Conservation (phyloP, 495 filamentous ascomycete genomes). For the Lasiosphaeria ovina region DNA sequence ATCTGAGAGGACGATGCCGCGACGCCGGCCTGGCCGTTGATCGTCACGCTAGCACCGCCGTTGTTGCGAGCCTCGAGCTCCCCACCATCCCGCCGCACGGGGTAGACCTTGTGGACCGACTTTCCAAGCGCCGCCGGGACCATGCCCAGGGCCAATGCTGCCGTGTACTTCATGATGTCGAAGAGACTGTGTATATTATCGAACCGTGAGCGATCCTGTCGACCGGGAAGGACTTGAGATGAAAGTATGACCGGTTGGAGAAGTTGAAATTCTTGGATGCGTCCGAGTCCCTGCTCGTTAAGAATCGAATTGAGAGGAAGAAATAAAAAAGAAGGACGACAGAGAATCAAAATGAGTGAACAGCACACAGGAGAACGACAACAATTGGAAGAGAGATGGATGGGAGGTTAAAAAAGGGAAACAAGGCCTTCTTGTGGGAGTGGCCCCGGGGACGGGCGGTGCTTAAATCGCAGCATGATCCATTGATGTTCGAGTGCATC, state of each 20-base stretch:
- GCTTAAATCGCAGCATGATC: slow-evolving; percentile 55
- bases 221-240: slow-evolving; percentile 7
- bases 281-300: slow-evolving; percentile 58
- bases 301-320: slow-evolving; percentile 34
- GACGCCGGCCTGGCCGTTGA: slow-evolving; percentile 17
- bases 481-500: slow-evolving; percentile 24
- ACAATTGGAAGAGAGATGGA: slow-evolving; percentile 21
- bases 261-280: slow-evolving; percentile 18
- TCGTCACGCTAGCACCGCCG: slow-evolving; percentile 5
- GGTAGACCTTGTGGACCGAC: slow-evolving; percentile 46
- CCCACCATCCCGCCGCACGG: slow-evolving; percentile 23
- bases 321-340: slow-evolving; percentile 36
- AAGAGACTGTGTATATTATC: slow-evolving; percentile 29
- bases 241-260: slow-evolving; percentile 22
- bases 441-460: slow-evolving; percentile 14
- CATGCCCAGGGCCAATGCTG: slow-evolving; percentile 45
- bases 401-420: slow-evolving; percentile 22
- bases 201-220: slow-evolving; percentile 4
- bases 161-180: slow-evolving; percentile 53
- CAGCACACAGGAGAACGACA: slow-evolving; percentile 26
- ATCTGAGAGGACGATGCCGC: slow-evolving; percentile 20
- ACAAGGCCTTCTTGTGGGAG: slow-evolving; percentile 28
- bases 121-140: slow-evolving; percentile 52
- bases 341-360: slow-evolving; percentile 40
- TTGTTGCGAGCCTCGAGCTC: slow-evolving; percentile 7